Percentiles rank a stretch among this genome's conserved stretches.
Conservation (phyloP, 1,139 yeast species). For the Hansenula sp. region DNA sequence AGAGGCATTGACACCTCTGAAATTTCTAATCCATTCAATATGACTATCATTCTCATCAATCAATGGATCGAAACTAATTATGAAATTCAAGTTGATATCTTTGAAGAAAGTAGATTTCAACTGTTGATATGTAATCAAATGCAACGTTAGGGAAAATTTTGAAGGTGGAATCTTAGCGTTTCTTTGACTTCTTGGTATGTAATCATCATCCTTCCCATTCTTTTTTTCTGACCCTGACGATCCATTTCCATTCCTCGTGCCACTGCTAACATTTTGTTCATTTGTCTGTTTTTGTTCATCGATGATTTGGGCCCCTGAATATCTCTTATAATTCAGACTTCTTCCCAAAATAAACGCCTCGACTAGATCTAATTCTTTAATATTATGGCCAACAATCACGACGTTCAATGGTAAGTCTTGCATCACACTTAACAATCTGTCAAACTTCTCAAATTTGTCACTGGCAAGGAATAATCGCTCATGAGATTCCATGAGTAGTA, state of each 20-base stretch:
- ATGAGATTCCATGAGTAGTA: constrained; percentile 60
- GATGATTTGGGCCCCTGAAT: constrained; percentile 49
- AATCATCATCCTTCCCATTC: constrained; percentile 35
- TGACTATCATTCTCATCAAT: constrained; percentile 38
- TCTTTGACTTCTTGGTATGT: constrained; percentile 24
- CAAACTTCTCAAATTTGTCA: constrained; percentile 55
- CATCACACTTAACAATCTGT: constrained; percentile 41
- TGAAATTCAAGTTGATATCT: constrained; percentile 35
- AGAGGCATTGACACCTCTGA: constrained; percentile 4
- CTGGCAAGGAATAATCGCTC: constrained; percentile 50
- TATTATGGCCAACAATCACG: constrained; percentile 54
- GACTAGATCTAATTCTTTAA: constrained; percentile 66
- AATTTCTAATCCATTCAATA: constrained; percentile 19
- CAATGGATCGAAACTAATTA: constrained; percentile 57
- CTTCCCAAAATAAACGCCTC: constrained; percentile 69
- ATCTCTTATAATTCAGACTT: constrained; percentile 49
- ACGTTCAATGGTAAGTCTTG: constrained; percentile 26
- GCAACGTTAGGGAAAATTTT: constrained; percentile 27
- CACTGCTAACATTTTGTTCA: neutral
- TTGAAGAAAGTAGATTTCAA: constrained; percentile 27
- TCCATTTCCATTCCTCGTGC: neutral
- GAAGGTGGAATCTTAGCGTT: constrained; percentile 2
- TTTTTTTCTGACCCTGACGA: constrained; percentile 23
- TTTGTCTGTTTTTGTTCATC: neutral
- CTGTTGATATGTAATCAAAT: constrained; percentile 39